phyloP scores from a whole-genome alignment of 163 green algal genomes.

The Coccomyxa subellipsoidea region DNA sequence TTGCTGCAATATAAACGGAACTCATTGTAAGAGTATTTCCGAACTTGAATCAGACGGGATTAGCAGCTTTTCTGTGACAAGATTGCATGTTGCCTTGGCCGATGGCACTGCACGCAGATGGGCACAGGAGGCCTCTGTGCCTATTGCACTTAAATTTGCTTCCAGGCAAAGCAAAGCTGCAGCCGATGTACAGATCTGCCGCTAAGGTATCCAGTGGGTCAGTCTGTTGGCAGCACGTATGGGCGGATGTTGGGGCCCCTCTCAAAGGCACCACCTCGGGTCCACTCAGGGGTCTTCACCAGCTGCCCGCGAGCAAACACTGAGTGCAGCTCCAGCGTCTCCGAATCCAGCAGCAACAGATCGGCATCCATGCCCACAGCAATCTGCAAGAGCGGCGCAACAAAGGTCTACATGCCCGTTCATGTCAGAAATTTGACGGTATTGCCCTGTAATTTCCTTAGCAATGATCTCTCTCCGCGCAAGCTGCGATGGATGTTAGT shows the following conservation, averaged over 20 bases:
- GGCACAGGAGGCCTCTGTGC: too few species aligned
- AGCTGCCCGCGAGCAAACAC: constrained; percentile 27
- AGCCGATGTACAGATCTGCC: too few species aligned
- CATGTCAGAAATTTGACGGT: too few species aligned
- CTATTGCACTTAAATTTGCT: too few species aligned
- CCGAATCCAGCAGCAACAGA: constrained; percentile 29
- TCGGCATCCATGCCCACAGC: constrained; percentile 29
- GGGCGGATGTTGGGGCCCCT: constrained; percentile 26
- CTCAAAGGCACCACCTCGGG: constrained; percentile 36
- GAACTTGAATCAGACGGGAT: too few species aligned
- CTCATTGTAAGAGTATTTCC: too few species aligned
- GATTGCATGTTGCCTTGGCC: too few species aligned
- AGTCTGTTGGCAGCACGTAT: neutral
- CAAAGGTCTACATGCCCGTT: too few species aligned
- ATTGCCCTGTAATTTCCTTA: neutral
- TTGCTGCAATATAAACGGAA: too few species aligned
- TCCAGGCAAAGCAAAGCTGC: too few species aligned
- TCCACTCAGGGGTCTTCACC: constrained; percentile 37
- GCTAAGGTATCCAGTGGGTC: neutral
- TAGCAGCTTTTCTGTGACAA: too few species aligned
- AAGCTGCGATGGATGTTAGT: neutral
- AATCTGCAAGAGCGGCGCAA: constrained; percentile 25
- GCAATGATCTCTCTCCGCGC: neutral
- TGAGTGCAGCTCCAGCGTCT: constrained; percentile 24
- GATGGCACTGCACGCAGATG: too few species aligned